A percentile compares a stretch with the other conserved stretches of the same genome.
phyloP scores from a whole-genome alignment of 805 yeast genomes.

The Barnettozyma californica region DNA sequence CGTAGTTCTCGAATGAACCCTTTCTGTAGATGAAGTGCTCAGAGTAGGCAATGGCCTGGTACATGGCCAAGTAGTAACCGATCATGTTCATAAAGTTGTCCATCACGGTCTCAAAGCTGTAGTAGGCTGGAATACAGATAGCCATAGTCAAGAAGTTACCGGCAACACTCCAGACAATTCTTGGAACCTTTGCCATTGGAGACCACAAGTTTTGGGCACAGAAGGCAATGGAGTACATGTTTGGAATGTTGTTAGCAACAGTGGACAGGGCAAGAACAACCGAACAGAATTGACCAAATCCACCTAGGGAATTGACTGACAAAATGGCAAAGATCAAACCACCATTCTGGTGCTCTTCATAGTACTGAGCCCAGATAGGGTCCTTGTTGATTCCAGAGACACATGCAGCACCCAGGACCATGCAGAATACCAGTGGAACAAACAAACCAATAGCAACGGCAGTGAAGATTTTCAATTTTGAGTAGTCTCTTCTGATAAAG shows the following conservation, averaged over 20 bases:
- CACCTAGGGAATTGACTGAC: constrained; percentile 75
- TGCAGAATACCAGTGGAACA: constrained; percentile 64
- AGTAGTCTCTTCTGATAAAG: constrained; percentile 68
- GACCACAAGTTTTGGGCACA: constrained; percentile 85
- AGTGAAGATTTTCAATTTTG: constrained; percentile 53
- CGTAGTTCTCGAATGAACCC: constrained; percentile 58
- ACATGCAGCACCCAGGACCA: constrained; percentile 84
- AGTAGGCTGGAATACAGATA: constrained; percentile 84
- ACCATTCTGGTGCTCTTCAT: constrained; percentile 57
- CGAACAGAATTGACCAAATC: constrained; percentile 86
- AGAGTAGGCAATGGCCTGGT: constrained; percentile 65
- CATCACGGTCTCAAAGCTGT: constrained; percentile 67
- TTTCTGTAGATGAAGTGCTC: constrained; percentile 80
- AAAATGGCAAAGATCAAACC: constrained; percentile 78
- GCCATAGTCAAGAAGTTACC: constrained; percentile 79
- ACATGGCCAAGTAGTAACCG: constrained; percentile 86
- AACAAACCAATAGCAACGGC: constrained; percentile 60
- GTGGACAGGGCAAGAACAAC: constrained; percentile 82
- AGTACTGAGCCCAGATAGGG: constrained; percentile 42
- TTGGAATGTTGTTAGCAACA: constrained; percentile 88
- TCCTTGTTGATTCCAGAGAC: constrained; percentile 57
- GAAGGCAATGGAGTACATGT: constrained; percentile 85
- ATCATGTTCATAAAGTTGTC: constrained; percentile 85
- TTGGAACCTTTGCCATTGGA: constrained; percentile 67
- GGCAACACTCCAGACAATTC: constrained; percentile 73